Percentiles rank a stretch among this genome's conserved stretches.
Conservation (phyloP, 208 protist species). For the Crithidia mellificae region DNA sequence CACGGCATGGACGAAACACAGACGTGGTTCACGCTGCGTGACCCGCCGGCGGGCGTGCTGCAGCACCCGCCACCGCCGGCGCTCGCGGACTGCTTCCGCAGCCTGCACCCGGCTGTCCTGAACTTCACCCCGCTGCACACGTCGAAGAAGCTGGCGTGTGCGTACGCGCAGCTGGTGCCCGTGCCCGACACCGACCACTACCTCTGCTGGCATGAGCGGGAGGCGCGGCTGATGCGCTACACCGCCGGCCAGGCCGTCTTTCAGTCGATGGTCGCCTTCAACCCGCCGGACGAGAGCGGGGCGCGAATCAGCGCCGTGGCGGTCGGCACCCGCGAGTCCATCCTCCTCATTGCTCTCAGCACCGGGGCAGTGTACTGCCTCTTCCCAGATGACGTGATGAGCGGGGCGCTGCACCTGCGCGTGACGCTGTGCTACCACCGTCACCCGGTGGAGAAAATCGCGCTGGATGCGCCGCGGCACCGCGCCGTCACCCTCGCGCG, state of each 20-base stretch:
- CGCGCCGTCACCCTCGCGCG: slow-evolving; percentile 69
- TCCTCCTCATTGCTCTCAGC: slow-evolving; percentile 60
- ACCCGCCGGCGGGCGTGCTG: slow-evolving; percentile 34
- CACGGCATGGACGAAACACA: slow-evolving; percentile 56
- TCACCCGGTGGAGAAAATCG: slow-evolving; percentile 61
- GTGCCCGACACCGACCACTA: slow-evolving; percentile 67
- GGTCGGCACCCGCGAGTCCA: slow-evolving; percentile 60
- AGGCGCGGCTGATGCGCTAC: slow-evolving; percentile 70
- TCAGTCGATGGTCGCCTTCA: slow-evolving; percentile 54
- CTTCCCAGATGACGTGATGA: slow-evolving; percentile 40
- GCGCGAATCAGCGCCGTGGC: slow-evolving; percentile 59
- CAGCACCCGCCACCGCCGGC: slow-evolving; percentile 37
- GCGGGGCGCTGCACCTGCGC: slow-evolving; percentile 35
- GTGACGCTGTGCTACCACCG: slow-evolving; percentile 67
- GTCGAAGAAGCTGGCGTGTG: slow-evolving; percentile 34
- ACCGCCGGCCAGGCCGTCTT: slow-evolving; percentile 33
- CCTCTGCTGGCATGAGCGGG: slow-evolving; percentile 67
- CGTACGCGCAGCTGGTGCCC: slow-evolving; percentile 46
- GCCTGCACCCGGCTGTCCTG: slow-evolving; percentile 34
- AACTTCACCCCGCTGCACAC: slow-evolving; percentile 46
- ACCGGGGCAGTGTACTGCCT: slow-evolving; percentile 77
- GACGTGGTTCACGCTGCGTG: slow-evolving; percentile 53
- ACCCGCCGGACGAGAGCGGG: slow-evolving; percentile 41
- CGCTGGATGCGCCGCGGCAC: slow-evolving; percentile 34
- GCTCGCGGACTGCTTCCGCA: slow-evolving; percentile 36